Conservation (phyloP, 1,139 yeast species). For the Maudiozyma humilis region DNA sequence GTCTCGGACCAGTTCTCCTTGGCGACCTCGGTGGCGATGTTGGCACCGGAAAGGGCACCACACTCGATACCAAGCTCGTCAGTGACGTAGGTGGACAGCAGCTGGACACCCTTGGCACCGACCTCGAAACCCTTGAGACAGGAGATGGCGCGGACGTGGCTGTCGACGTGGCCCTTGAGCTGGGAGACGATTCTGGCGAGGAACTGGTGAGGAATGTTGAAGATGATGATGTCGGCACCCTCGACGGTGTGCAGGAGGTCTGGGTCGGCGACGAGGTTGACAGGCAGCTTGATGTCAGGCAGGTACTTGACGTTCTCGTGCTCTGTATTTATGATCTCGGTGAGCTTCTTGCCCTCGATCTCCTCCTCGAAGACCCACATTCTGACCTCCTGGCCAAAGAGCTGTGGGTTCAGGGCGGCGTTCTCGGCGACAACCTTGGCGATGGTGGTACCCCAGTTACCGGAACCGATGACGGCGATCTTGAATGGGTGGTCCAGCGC, state of each 20-base stretch:
- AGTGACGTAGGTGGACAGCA: slow-evolving; percentile 66
- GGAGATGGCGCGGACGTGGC: slow-evolving; percentile 73
- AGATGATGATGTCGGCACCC: slow-evolving; percentile 74
- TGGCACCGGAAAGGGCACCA: slow-evolving; percentile 93
- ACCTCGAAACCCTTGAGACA: slow-evolving; percentile 92
- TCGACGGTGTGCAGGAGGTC: slow-evolving; percentile 62
- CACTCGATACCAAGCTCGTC: slow-evolving; percentile 76
- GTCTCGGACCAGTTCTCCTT: slow-evolving; percentile 91
- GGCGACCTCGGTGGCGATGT: slow-evolving; percentile 92
- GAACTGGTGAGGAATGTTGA: slow-evolving; percentile 93
- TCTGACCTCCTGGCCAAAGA: slow-evolving; percentile 61
- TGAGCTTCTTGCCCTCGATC: slow-evolving; percentile 60
- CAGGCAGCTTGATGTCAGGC: slow-evolving; percentile 73
- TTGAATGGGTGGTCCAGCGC: slow-evolving; percentile 38
- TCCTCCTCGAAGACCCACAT: slow-evolving; percentile 95
- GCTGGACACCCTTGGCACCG: slow-evolving; percentile 66
- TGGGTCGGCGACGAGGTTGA: slow-evolving; percentile 76
- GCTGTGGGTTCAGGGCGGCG: slow-evolving; percentile 54
- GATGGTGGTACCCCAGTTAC: slow-evolving; percentile 92
- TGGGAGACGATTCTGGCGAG: slow-evolving; percentile 64
- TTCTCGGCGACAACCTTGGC: slow-evolving; percentile 91
- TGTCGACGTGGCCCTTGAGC: slow-evolving; percentile 63
- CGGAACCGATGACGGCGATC: slow-evolving; percentile 57
- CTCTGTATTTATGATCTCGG: slow-evolving; percentile 75
- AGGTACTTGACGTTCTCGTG: slow-evolving; percentile 88